Evolutionary conservation across 2,329 filamentous ascomycete genomes (phyloP), one percentile per base, ranked within the genome.

Genomic region (Fusarium nematophilum): DNA sequence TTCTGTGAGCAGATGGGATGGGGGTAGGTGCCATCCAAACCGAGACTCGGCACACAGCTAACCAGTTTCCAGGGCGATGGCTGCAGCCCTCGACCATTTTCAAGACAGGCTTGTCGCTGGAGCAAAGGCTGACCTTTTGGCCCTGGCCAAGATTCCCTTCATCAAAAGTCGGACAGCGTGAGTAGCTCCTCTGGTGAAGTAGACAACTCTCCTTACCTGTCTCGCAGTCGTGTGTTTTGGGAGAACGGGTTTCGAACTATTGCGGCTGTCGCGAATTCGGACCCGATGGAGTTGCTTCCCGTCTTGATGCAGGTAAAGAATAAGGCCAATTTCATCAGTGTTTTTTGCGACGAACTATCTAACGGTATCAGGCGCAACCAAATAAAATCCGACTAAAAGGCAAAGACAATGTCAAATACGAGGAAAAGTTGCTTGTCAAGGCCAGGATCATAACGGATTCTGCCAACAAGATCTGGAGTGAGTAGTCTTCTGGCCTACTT

Each of bases 1-100:
- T 93, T 93, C 68, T 93, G 90, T 69, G 83, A 91, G 63, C 82
- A 86, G 14, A 92, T 93, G 90, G 86, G 83, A 3, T 92, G 90
- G 89, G 85, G 84, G 82, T 84, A 68, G 66, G 78, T 74, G 6
- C 9, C 37, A 21, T 10, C 18, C 14, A 17, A 25, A 37, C 17
- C 11, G 6, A 17, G 33, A n/a, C 11, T 38, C 17, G 10, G 34
- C 31, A 17, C 27, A 31, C n/a, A 23, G 17, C 59, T 70, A 47
- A 72, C 39, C 9, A 29, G 25, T 8, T 14, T 62, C 36, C 48
- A 88, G 87, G 1, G 86, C 90, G 66, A 84, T 93, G 70, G 86
- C 86, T 6, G 88, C 87, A 5, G 87, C 89, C 6, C 78, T 93
- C 26, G 89, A 92, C 62, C 90, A 93, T 69, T 92, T 91, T 76